These are phyloP conservation scores for Metschnikowia similis DNA, from an alignment of 805 yeast species.

Conservation along the genomic window DNA sequence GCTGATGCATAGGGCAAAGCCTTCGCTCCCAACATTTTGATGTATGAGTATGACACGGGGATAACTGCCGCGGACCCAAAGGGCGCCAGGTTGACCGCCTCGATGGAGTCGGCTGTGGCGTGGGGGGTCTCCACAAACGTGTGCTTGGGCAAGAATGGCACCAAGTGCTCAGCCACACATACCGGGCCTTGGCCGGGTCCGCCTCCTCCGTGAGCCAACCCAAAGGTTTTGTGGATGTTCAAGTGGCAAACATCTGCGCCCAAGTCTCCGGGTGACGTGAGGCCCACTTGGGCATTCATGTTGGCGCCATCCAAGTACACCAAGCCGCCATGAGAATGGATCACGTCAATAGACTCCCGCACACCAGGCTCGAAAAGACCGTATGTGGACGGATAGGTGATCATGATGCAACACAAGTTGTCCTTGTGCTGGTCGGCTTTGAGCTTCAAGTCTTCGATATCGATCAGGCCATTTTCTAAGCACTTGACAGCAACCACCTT, in stretches of 20 bases:
- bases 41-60: constrained; percentile 92
- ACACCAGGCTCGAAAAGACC: constrained; percentile 95
- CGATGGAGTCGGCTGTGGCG: constrained; percentile 48
- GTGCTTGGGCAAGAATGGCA: constrained; percentile 80
- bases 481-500: constrained; percentile 93
- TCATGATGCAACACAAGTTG: constrained; percentile 86
- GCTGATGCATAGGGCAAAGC: constrained; percentile 85
- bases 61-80: constrained; percentile 92
- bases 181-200: constrained; percentile 99
- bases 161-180: constrained; percentile 80
- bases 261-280: constrained; percentile 94
- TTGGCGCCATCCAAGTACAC: constrained; percentile 98
- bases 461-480: constrained; percentile 78
- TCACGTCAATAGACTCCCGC: constrained; percentile 75
- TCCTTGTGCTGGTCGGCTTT: constrained; percentile 69
- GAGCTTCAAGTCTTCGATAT: constrained; percentile 64
- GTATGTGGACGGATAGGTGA: constrained; percentile 95
- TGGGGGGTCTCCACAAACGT: constrained; percentile 52
- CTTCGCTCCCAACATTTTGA: constrained; percentile 85
- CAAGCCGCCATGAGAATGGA: constrained; percentile 87
- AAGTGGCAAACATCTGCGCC: constrained; percentile 98
- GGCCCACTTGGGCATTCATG: constrained; percentile 98
- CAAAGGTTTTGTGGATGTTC: constrained; percentile 94
- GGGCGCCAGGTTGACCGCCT: constrained; percentile 88
- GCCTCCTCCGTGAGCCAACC: constrained; percentile 98